phyloP scores from a whole-genome alignment of 106 monocot species.

The Chionographis japonica region DNA sequence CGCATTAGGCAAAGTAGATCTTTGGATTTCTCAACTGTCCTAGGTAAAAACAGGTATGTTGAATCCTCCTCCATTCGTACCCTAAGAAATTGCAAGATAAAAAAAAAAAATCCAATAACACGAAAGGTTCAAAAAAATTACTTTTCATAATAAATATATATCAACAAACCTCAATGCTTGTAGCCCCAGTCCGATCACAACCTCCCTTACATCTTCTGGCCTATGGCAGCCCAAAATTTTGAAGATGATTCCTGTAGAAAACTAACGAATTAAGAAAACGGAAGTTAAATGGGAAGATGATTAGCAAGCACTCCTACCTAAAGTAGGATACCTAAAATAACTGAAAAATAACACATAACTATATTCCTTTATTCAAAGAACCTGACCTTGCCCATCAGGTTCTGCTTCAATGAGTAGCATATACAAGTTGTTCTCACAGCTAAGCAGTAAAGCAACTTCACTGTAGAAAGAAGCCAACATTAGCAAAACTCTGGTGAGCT shows the following conservation, averaged over 20 bases:
- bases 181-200: constrained; percentile 57
- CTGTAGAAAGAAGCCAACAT: constrained; percentile 29
- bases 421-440: constrained; percentile 47
- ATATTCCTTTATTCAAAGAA: constrained; percentile 5
- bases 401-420: constrained; percentile 35
- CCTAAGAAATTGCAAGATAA: constrained; percentile 21
- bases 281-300: not conserved
- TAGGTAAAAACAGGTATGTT: constrained; percentile 53
- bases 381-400: constrained; percentile 36
- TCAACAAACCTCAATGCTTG: constrained; percentile 59
- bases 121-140: not conserved
- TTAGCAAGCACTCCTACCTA: not conserved
- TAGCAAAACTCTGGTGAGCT: too few species aligned
- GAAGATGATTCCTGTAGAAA: constrained; percentile 31
- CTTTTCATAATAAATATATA: constrained; percentile 1
- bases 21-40: constrained; percentile 28
- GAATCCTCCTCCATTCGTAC: constrained; percentile 33
- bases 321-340: not conserved
- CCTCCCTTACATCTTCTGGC: constrained; percentile 45
- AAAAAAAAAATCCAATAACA: not conserved
- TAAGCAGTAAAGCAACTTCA: constrained; percentile 51
- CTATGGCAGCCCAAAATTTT: constrained; percentile 44
- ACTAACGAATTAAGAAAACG: not conserved
- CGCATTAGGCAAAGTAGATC: constrained; percentile 44
- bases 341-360: not conserved